A percentile compares a stretch with the other conserved stretches of the same genome.
Conservation (phyloP, 1,284 basidiomycete species). For the Rhodotorula sp. region DNA sequence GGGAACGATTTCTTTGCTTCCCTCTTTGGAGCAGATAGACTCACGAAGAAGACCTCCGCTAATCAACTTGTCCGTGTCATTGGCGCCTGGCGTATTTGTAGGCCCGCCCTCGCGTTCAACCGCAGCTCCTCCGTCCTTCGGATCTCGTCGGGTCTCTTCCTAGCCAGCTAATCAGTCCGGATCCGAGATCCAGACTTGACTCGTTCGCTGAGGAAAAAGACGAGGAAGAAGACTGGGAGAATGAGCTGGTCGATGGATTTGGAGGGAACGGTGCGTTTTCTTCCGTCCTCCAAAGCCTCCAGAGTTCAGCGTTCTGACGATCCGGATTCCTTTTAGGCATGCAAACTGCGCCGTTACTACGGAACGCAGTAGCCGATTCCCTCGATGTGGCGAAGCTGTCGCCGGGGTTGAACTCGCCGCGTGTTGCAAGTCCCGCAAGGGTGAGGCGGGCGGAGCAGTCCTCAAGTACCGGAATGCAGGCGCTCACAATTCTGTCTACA, state of each 20-base stretch:
- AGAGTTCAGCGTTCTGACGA: too few relatives aligned
- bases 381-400: neutral
- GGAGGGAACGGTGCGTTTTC: constrained; percentile 57
- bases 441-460: neutral
- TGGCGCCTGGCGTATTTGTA: constrained; percentile 42
- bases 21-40: too few relatives aligned
- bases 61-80: neutral
- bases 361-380: too few relatives aligned
- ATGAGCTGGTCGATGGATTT: constrained; percentile 46
- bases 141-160: constrained; percentile 35
- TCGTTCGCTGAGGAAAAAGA: neutral
- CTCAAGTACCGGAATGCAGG: neutral
- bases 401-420: neutral
- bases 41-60: neutral
- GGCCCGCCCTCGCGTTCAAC: constrained; percentile 54
- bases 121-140: constrained; percentile 80
- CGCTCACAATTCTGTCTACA: constrained; percentile 43
- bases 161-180: constrained; percentile 50
- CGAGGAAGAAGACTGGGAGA: neutral
- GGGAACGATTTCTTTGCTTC: too few relatives aligned
- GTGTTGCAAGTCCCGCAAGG: neutral
- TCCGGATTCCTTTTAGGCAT: too few relatives aligned
- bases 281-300: neutral
- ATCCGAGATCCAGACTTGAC: constrained; percentile 27
- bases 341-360: too few relatives aligned